Evolutionary conservation across 2,329 filamentous ascomycete species (phyloP).

Genomic region (Calonectria fujianensis): DNA sequence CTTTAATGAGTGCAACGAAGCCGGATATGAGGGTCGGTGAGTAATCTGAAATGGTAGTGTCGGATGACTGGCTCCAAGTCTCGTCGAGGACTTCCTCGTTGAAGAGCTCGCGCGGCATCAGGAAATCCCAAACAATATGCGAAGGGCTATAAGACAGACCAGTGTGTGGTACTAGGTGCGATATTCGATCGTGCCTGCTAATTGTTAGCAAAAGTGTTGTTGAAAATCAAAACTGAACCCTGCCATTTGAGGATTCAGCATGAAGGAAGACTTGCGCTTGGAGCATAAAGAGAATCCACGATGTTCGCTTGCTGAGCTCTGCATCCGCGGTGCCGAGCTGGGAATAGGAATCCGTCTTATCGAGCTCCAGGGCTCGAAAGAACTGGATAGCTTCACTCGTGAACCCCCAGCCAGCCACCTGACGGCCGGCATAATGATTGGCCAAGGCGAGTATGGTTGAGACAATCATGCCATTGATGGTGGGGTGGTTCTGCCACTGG

Average conservation of each 20-base stretch:
- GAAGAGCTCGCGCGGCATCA: conserved; percentile 14
- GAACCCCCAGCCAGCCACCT: not conserved
- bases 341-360: not conserved
- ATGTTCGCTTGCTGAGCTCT: conserved; percentile 3
- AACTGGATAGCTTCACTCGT: conserved; percentile 16
- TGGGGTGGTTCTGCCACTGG: conserved; percentile 9
- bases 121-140: conserved; percentile 6
- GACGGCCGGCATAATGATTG: not conserved
- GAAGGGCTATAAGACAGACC: conserved; percentile 4
- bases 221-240: not conserved
- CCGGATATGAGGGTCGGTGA: conserved; percentile 12
- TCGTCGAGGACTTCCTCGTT: conserved; percentile 6
- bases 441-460: conserved; percentile 1
- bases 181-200: conserved; percentile 1
- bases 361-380: conserved; percentile 11
- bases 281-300: conserved; percentile 14
- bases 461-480: conserved; percentile 9
- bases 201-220: not conserved
- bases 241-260: not conserved
- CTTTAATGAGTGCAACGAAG: conserved; percentile 1
- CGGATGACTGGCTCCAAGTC: conserved; percentile 1
- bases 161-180: not conserved
- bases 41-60: not conserved
- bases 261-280: not conserved
- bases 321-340: not conserved